A percentile compares a stretch with the other conserved stretches of the same genome.
These are phyloP conservation scores for Candida ponderosae DNA, from an alignment of 805 yeast species.

Conservation along the genomic window DNA sequence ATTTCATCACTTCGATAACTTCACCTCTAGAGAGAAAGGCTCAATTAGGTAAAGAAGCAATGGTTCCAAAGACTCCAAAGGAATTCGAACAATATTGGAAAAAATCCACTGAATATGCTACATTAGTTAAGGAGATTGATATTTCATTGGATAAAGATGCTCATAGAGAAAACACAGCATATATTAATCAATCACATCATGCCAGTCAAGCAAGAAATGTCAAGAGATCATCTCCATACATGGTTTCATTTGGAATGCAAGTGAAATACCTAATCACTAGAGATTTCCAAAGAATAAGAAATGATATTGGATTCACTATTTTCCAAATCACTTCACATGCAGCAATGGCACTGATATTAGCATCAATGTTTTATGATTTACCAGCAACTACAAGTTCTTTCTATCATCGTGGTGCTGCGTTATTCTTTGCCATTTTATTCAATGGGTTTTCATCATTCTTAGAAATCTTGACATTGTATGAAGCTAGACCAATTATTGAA, in stretches of 20 bases:
- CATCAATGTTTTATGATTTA: conserved; percentile 53
- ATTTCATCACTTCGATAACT: conserved; percentile 45
- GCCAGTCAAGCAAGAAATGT: conserved; percentile 44
- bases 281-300: conserved; percentile 39
- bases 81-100: conserved; percentile 44
- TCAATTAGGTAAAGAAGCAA: conserved; percentile 31
- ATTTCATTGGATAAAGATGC: conserved; percentile 2
- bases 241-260: conserved; percentile 45
- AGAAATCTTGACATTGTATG: conserved; percentile 49
- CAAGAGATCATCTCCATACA: conserved; percentile 42
- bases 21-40: conserved; percentile 40
- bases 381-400: conserved; percentile 35
- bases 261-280: conserved; percentile 37
- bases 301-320: conserved; percentile 38
- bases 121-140: conserved; percentile 36
- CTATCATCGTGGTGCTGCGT: conserved; percentile 50
- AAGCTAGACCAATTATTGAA: conserved; percentile 50
- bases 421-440: conserved; percentile 61
- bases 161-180: neutral
- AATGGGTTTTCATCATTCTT: conserved; percentile 54
- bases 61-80: conserved; percentile 40
- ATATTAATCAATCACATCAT: conserved; percentile 34
- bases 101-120: conserved; percentile 29
- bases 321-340: conserved; percentile 36
- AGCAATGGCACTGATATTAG: conserved; percentile 44